Base-by-base conservation (phyloP, 208 protist genomes). In the Wallacemonas sp. region DNA sequence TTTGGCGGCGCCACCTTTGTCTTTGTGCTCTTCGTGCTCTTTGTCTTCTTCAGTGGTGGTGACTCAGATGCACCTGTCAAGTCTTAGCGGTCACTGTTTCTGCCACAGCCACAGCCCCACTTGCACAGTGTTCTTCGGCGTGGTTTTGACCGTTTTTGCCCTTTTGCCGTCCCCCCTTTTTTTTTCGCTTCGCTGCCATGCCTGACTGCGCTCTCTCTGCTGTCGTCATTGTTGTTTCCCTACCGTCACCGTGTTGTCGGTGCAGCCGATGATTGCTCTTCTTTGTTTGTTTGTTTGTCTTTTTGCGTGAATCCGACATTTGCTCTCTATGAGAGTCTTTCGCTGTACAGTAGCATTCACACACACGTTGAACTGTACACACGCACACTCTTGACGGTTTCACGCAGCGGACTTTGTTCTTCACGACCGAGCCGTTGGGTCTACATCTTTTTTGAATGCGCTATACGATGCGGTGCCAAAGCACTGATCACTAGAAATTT, bases 11-110 rank as follows among this genome's bases (percentile, higher is more conserved):
- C 77, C 10, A 76, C 68, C 2, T 30, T 37, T 0, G 77, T 86
- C 38, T 91, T 96, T 76, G 63, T 96, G 53, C 26, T 96, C 2
- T 30, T 96, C 19, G 63, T 96, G 8, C 60, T 91, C 32, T 93
- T 93, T 65, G 84, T 83, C 21, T 93, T 95, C 58, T 90, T 89
- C 37, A 66, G 42, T 12, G 74, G 68, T 15, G 55, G 58, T 44
- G 36, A 68, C 45, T 37, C 42, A n/a, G 53, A 32, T 10, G 26
- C 33, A 12, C 44, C 36, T 15, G 52, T 54, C 41, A 55, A 41
- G 15, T 21, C 36, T 13, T 45, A 54, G 48, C 48, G 45, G 44
- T 52, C 54, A 32, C 10, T 64, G 26, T 57, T 57, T 57, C 32
- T n/a, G n/a, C n/a, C n/a, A n/a, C n/a, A n/a, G n/a, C 19, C 8